These are phyloP conservation scores for Paramarasmius palmivorus DNA, from an alignment of 1,284 basidiomycete species.

Conservation along the genomic window DNA sequence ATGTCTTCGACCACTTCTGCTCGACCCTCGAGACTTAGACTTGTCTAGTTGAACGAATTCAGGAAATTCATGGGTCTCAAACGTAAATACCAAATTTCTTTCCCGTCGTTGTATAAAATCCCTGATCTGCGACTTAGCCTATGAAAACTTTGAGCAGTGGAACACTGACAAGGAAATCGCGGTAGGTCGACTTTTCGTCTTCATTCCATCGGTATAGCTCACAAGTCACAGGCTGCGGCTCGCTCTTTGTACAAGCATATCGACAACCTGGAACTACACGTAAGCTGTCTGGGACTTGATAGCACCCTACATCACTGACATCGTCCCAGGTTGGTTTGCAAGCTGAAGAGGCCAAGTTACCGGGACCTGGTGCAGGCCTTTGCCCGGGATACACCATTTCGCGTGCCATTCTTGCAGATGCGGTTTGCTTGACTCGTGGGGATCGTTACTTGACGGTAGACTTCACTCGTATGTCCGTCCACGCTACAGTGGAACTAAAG, in stretches of 20 bases:
- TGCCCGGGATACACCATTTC: constrained; percentile 90
- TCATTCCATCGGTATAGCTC: constrained; percentile 8
- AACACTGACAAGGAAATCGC: constrained; percentile 67
- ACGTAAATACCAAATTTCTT: constrained; percentile 29
- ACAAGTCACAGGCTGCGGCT: constrained; percentile 54
- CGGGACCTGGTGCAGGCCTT: constrained; percentile 75
- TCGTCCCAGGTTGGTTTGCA: constrained; percentile 60
- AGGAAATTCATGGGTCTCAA: constrained; percentile 47
- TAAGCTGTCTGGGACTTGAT: constrained; percentile 25
- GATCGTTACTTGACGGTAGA: constrained; percentile 83
- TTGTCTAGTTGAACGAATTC: constrained; percentile 48
- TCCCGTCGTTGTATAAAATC: neutral
- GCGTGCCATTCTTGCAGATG: constrained; percentile 82
- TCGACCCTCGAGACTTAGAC: neutral
- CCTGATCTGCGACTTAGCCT: constrained; percentile 38
- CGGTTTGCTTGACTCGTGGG: constrained; percentile 70
- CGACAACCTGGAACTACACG: constrained; percentile 76
- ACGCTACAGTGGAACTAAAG: constrained; percentile 6
- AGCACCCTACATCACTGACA: no score
- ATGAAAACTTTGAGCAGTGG: constrained; percentile 74
- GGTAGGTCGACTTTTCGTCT: constrained; percentile 34
- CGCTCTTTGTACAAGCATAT: constrained; percentile 72
- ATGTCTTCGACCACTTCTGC: constrained; percentile 17
- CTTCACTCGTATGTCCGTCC: constrained; percentile 56
- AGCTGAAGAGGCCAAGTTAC: constrained; percentile 73